These are phyloP conservation scores for Lodderomyces theae DNA, from an alignment of 1,139 yeast species.

Conservation along the genomic window DNA sequence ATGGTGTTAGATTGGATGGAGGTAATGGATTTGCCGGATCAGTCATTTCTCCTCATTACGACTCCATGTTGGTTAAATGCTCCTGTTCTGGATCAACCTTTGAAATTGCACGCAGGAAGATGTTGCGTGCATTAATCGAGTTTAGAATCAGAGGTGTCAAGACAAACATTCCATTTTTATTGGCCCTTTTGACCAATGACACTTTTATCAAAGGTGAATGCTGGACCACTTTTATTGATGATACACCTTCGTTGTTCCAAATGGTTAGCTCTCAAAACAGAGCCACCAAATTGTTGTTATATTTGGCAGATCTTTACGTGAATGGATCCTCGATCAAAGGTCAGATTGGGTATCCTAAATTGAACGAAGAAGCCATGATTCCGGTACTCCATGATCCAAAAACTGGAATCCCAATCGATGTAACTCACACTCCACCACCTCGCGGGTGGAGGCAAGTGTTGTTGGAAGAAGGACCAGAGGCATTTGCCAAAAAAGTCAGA, in stretches of 20 bases:
- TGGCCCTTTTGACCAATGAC: constrained; percentile 89
- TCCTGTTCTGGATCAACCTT: constrained; percentile 94
- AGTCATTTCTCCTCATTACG: constrained; percentile 94
- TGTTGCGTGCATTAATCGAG: constrained; percentile 94
- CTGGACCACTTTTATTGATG: constrained; percentile 99
- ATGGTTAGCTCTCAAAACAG: constrained; percentile 95
- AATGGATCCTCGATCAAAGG: constrained; percentile 96
- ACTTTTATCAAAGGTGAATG: constrained; percentile 86
- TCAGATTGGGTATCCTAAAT: constrained; percentile 88
- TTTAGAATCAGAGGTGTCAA: constrained; percentile 98
- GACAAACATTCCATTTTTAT: constrained; percentile 93
- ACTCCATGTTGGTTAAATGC: constrained; percentile 97
- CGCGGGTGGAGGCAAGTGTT: constrained; percentile 92
- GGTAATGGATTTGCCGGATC: constrained; percentile 99
- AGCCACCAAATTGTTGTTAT: constrained; percentile 88
- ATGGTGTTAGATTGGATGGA: constrained; percentile 98
- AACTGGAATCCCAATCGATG: constrained; percentile 58
- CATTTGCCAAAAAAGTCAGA: constrained; percentile 85
- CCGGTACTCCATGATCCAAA: constrained; percentile 66
- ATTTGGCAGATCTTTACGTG: constrained; percentile 88
- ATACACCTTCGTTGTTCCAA: constrained; percentile 92
- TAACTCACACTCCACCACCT: constrained; percentile 51
- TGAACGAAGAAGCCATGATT: constrained; percentile 67
- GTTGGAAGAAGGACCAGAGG: constrained; percentile 81
- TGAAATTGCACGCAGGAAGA: constrained; percentile 95